Conservation (phyloP, 108 stramenopile genomes). For the Schizochytrium sp. region DNA sequence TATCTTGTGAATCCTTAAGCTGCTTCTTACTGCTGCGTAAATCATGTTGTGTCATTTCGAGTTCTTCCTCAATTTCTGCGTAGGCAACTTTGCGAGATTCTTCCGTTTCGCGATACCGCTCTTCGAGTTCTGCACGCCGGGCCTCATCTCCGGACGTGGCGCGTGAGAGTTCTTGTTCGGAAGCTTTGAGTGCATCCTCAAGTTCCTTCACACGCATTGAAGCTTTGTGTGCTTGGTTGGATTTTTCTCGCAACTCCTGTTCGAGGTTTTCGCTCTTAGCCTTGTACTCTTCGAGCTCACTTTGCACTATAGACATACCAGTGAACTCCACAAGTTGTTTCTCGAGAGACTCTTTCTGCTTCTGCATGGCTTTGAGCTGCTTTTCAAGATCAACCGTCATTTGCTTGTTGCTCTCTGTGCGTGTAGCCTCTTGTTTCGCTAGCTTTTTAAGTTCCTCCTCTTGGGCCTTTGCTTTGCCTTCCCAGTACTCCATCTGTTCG, state of each 20-base stretch:
- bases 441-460: not conserved
- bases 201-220: not conserved
- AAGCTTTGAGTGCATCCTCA: constrained; percentile 8
- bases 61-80: constrained; percentile 21
- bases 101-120: not conserved
- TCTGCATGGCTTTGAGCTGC: not conserved
- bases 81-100: not conserved
- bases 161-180: not conserved
- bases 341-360: constrained; percentile 47
- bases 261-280: not conserved
- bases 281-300: constrained; percentile 1
- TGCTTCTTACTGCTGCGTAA: not conserved
- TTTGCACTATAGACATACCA: constrained; percentile 18
- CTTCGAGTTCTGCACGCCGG: not conserved
- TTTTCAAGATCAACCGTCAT: not conserved
- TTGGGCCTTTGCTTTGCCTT: constrained; percentile 16
- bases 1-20: not conserved
- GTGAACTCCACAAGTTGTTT: not conserved
- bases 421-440: not conserved
- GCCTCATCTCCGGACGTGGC: not conserved
- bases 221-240: not conserved
- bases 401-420: not conserved
- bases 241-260: not conserved
- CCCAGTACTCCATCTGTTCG: constrained; percentile 55
- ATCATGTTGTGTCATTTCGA: not conserved